These are phyloP conservation scores for Viola odorata DNA, from an alignment of 345 rosid genomes.

Conservation along the genomic window DNA sequence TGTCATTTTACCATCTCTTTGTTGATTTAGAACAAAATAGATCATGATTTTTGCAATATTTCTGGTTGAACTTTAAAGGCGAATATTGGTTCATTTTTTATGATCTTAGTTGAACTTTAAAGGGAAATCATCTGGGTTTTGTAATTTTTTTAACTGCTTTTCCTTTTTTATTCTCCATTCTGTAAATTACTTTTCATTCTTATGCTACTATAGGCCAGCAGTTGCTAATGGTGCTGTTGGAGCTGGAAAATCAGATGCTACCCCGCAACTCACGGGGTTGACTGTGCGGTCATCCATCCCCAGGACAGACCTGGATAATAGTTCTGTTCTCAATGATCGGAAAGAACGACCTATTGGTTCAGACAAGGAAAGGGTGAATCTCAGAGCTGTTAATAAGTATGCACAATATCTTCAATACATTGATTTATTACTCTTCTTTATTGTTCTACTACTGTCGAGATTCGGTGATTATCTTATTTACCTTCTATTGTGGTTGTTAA, in stretches of 20 bases:
- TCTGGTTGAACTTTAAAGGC: too few species aligned
- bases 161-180: constrained; percentile 17
- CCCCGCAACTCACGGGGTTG: constrained; percentile 54
- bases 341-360: constrained; percentile 66
- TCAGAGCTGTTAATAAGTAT: constrained; percentile 76
- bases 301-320: constrained; percentile 58
- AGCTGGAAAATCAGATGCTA: constrained; percentile 64
- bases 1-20: not conserved
- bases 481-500: not conserved
- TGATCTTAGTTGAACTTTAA: not conserved
- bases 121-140: constrained; percentile 1
- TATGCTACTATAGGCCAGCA: constrained; percentile 56
- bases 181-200: constrained; percentile 13
- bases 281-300: constrained; percentile 53
- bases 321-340: constrained; percentile 55
- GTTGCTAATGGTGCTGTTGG: constrained; percentile 56
- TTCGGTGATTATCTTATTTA: not conserved
- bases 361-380: constrained; percentile 74
- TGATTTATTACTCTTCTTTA: not conserved
- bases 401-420: constrained; percentile 18
- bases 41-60: too few species aligned
- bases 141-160: constrained; percentile 11
- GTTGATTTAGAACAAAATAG: too few species aligned
- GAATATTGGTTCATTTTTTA: not conserved
- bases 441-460: not conserved